phyloP scores from a whole-genome alignment of 805 yeast genomes.

The Starmerella ratchasimensis region DNA sequence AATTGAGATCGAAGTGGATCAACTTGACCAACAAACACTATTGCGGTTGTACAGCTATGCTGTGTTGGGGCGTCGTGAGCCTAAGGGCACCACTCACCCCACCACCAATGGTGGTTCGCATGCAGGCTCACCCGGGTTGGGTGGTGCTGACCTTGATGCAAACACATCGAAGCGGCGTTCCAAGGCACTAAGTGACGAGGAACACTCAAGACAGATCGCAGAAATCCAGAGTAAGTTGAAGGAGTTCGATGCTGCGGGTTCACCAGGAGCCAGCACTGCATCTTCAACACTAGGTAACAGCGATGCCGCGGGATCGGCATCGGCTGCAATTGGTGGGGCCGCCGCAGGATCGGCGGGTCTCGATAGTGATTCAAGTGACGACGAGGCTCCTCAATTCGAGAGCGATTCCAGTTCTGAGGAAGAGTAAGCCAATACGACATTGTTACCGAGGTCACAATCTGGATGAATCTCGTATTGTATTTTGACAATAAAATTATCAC shows the following conservation, averaged over 20 bases:
- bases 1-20: constrained; percentile 92
- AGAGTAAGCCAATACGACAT: constrained; percentile 19
- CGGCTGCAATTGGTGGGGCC: background rate
- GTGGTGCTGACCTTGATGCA: background rate
- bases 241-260: constrained; percentile 37
- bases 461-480: background rate
- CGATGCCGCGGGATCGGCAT: constrained; percentile 1
- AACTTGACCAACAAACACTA: constrained; percentile 70
- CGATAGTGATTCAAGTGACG: constrained; percentile 22
- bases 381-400: constrained; percentile 11
- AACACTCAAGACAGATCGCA: constrained; percentile 54
- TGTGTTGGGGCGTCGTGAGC: constrained; percentile 28
- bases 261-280: constrained; percentile 2
- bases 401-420: constrained; percentile 26
- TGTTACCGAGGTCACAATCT: background rate
- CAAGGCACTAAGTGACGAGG: constrained; percentile 49
- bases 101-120: background rate
- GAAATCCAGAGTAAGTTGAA: constrained; percentile 62
- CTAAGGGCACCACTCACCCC: constrained; percentile 12
- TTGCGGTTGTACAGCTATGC: constrained; percentile 74
- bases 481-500: background rate
- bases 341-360: constrained; percentile 17
- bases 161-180: constrained; percentile 32
- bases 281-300: background rate
- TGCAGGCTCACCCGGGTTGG: constrained; percentile 3